Conservation (phyloP, 352 stramenopile species). For the Pythium aristosporum region DNA sequence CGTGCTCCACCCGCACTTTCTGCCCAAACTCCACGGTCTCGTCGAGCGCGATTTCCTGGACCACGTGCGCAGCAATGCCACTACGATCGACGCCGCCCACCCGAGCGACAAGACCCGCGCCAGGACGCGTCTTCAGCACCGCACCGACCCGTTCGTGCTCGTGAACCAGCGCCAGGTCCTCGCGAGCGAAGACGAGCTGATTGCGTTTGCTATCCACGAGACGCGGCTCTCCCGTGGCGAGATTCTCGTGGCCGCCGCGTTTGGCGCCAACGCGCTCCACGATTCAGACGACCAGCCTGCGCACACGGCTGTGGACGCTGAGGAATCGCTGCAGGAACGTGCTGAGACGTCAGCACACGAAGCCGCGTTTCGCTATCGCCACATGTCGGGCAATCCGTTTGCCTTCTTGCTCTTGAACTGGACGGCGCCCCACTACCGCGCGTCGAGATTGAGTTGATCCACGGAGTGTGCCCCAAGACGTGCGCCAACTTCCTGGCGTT, state of each 20-base stretch:
- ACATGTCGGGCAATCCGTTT: conserved; percentile 53
- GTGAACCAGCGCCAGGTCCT: conserved; percentile 49
- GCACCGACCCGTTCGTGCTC: conserved; percentile 48
- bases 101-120: conserved; percentile 24
- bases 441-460: conserved; percentile 73
- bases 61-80: conserved; percentile 32
- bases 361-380: conserved; percentile 40
- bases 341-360: conserved; percentile 46
- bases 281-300: conserved; percentile 15
- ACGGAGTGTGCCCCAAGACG: conserved; percentile 56
- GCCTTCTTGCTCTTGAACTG: conserved; percentile 64
- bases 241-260: conserved; percentile 54
- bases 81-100: conserved; percentile 34
- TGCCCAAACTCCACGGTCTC: conserved; percentile 47
- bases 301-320: conserved; percentile 38
- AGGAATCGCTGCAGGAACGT: conserved; percentile 48
- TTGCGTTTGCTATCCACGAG: conserved; percentile 50
- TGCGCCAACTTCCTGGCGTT: conserved; percentile 78
- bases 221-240: conserved; percentile 54
- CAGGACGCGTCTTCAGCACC: conserved; percentile 24
- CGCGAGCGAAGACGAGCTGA: conserved; percentile 53
- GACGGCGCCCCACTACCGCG: conserved; percentile 56
- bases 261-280: conserved; percentile 30
- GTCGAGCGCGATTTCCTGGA: conserved; percentile 58
- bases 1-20: conserved; percentile 45